phyloP scores from a whole-genome alignment of 306 rosid species.

The Styphnolobium japonicum region DNA sequence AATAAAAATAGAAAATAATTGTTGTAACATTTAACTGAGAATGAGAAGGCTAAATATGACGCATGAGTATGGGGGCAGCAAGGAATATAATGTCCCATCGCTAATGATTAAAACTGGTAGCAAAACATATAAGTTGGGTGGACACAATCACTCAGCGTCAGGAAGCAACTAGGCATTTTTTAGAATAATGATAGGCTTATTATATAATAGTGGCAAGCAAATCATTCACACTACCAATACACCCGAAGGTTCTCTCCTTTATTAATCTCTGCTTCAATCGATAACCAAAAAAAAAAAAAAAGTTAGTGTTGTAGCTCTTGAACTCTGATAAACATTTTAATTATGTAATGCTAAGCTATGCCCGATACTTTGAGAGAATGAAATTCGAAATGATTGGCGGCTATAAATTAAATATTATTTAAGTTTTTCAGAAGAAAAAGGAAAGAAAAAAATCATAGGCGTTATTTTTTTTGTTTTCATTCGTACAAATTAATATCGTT shows the following conservation, averaged over 20 bases:
- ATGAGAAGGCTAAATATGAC: background rate
- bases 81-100: conserved; percentile 26
- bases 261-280: too few species aligned
- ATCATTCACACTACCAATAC: conserved; percentile 13
- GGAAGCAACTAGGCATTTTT: background rate
- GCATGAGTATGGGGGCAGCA: background rate
- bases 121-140: conserved; percentile 14
- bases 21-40: background rate
- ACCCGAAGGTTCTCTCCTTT: background rate
- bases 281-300: too few species aligned
- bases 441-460: background rate
- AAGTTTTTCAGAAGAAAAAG: too few species aligned
- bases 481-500: background rate
- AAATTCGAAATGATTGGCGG: background rate
- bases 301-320: background rate
- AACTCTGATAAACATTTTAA: background rate
- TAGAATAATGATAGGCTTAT: conserved; percentile 5
- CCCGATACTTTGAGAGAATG: background rate
- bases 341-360: background rate
- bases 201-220: conserved; percentile 15
- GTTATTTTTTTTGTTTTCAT: background rate
- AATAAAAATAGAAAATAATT: background rate
- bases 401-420: too few species aligned
- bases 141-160: conserved; percentile 7
- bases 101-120: conserved; percentile 6